Conservation (phyloP, 495 filamentous ascomycete species). For the Talaromyces ruber region DNA sequence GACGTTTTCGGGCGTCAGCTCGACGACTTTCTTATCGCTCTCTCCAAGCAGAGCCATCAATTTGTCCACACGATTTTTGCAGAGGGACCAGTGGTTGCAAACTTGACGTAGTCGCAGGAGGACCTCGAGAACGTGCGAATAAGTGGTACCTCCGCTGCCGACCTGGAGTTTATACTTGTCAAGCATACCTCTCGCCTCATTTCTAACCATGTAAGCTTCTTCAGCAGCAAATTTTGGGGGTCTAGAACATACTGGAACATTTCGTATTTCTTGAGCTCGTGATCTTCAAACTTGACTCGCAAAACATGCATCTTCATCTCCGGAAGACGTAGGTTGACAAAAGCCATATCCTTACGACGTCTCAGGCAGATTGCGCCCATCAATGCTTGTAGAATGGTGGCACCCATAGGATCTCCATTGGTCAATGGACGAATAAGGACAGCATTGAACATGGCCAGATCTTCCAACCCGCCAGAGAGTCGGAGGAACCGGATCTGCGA, state of each 20-base stretch:
- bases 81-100: constrained; percentile 83
- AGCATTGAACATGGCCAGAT: constrained; percentile 64
- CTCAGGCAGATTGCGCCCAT: constrained; percentile 80
- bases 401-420: constrained; percentile 47
- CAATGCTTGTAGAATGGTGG: constrained; percentile 60
- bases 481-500: constrained; percentile 72
- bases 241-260: constrained; percentile 59
- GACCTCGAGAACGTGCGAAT: constrained; percentile 68
- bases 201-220: constrained; percentile 28
- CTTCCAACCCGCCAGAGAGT: constrained; percentile 70
- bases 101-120: constrained; percentile 78
- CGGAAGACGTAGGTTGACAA: constrained; percentile 76
- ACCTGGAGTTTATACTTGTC: constrained; percentile 50
- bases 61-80: constrained; percentile 61
- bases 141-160: constrained; percentile 38
- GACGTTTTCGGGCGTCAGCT: constrained; percentile 64
- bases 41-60: constrained; percentile 57
- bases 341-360: constrained; percentile 82
- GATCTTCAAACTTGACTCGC: constrained; percentile 61
- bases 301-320: constrained; percentile 74
- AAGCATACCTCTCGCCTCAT: constrained; percentile 68
- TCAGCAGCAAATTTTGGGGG: neutral
- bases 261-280: constrained; percentile 76
- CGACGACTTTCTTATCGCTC: constrained; percentile 41
- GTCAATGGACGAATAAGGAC: constrained; percentile 65